Base-by-base conservation (phyloP, 2,329 filamentous ascomycete genomes). In the Phyllachora maydis region DNA sequence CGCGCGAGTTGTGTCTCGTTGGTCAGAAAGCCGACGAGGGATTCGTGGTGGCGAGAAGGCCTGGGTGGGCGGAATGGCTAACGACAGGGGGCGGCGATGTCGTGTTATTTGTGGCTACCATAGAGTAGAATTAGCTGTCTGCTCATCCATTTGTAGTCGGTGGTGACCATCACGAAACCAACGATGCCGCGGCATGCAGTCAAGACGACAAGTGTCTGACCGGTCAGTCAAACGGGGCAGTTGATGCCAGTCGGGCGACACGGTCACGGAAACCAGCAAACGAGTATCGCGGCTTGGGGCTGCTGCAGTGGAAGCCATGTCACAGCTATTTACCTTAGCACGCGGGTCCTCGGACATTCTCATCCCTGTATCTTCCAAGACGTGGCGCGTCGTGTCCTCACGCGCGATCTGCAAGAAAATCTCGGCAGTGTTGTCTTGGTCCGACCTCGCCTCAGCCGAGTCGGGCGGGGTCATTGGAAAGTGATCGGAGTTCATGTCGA, bases 341-440 rank as follows among this genome's bases (percentile, higher is more conserved):
- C 43, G 54, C 23, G 48, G 45, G 18, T 43, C 47, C 15, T 50
- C 47, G 5, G 32, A n/a, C n/a, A n/a, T n/a, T n/a, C n/a, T 30
- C 26, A 30, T 32, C 14, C 39, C 35, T 19, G 42, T 44, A 5
- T 46, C 43, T 20, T 51, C 47, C 6, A 36, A 30, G 11, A 38
- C 35, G 23, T 48, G 52, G 22, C 46, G 50, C 10, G 41, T 35
- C 9, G 52, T 33, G 30, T 66, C 61, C 28, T 68, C 60, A 8
- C 56, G 49, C 8, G 64, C 63, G 28, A 69, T 67, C 25, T 50
- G 57, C 29, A 69, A 52, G 31, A 68, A 69, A 19, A 68, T 46
- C 31, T 69, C 64, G 18, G 59, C 59, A 4, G 53, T 60, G 31
- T 65, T 63, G 25, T 68, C 63, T 19, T 43, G 46, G 23, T 59